Evolutionary conservation across 305 asterid species (phyloP).

Genomic region (Rubia tinctorum): DNA sequence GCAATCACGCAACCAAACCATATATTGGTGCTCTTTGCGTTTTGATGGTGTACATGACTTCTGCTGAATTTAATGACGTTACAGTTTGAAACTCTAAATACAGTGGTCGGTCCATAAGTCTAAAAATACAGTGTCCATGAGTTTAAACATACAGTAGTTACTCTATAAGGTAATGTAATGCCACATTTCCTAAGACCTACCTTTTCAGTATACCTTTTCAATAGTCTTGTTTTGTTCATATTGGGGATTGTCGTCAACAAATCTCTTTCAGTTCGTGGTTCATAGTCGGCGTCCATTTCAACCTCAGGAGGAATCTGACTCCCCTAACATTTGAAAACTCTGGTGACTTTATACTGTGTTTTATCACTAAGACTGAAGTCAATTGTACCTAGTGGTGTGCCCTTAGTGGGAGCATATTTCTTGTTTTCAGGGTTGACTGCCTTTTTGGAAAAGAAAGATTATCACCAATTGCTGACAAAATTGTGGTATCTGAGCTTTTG

Average conservation of each 20-base stretch:
- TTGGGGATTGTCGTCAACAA: not conserved
- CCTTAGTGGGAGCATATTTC: not conserved
- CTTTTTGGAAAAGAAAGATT: not conserved
- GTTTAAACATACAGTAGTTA: no score
- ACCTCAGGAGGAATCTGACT: constrained; percentile 4
- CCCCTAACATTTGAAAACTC: not conserved
- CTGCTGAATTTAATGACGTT: not conserved
- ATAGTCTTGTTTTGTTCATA: not conserved
- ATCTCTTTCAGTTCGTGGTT: not conserved
- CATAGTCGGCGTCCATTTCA: not conserved
- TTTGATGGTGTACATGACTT: not conserved
- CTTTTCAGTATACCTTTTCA: not conserved
- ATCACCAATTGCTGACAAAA: not conserved
- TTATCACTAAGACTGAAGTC: not conserved
- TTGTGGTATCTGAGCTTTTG: not conserved
- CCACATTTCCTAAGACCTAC: no score
- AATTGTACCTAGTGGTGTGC: not conserved
- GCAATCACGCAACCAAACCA: not conserved
- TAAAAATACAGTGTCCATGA: no score
- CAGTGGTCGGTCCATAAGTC: no score
- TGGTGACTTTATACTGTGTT: not conserved
- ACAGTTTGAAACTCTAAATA: not conserved
- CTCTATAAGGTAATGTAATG: no score
- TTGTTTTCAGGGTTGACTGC: not conserved
- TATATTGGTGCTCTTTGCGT: not conserved